phyloP scores from a whole-genome alignment of 371 early-diverging fungal species.

The Spraguea lophii region DNA sequence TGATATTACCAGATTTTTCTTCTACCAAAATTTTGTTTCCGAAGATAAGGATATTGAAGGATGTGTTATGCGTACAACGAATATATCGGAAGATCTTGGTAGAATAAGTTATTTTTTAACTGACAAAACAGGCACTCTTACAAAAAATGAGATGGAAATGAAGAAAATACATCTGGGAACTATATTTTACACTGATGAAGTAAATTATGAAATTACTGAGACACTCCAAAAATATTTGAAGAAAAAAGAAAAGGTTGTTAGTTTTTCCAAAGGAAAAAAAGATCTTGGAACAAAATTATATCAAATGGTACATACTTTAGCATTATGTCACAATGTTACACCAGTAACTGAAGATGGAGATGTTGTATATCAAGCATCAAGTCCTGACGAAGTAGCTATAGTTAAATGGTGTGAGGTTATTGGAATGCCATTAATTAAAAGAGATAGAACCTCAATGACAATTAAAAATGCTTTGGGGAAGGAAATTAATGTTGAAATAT shows the following conservation, averaged over 20 bases:
- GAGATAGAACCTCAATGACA: conserved; percentile 43
- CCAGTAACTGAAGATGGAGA: conserved; percentile 46
- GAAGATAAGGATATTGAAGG: conserved; percentile 48
- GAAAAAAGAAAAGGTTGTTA: neutral
- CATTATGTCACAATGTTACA: conserved; percentile 70
- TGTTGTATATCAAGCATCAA: conserved; percentile 73
- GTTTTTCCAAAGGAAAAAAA: neutral
- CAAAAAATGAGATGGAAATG: conserved; percentile 94
- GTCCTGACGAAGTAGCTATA: conserved; percentile 96
- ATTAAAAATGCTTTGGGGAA: conserved; percentile 17
- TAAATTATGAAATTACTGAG: conserved; percentile 41
- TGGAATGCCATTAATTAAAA: conserved; percentile 58
- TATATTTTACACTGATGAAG: conserved; percentile 66
- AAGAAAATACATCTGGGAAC: conserved; percentile 86
- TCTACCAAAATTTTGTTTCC: conserved; percentile 53
- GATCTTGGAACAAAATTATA: conserved; percentile 49
- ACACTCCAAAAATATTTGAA: neutral
- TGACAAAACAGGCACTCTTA: conserved; percentile 97
- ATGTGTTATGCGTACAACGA: conserved; percentile 66
- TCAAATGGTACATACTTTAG: conserved; percentile 63
- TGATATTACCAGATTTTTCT: conserved; percentile 81
- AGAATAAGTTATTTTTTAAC: conserved; percentile 78
- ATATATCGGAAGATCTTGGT: conserved; percentile 95
- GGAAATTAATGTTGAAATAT: conserved; percentile 51
- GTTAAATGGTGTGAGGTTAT: conserved; percentile 76